Percentiles rank a stretch among this genome's conserved stretches.
Conservation (phyloP, 2,329 filamentous ascomycete genomes). For the Xylariaceae sp. region DNA sequence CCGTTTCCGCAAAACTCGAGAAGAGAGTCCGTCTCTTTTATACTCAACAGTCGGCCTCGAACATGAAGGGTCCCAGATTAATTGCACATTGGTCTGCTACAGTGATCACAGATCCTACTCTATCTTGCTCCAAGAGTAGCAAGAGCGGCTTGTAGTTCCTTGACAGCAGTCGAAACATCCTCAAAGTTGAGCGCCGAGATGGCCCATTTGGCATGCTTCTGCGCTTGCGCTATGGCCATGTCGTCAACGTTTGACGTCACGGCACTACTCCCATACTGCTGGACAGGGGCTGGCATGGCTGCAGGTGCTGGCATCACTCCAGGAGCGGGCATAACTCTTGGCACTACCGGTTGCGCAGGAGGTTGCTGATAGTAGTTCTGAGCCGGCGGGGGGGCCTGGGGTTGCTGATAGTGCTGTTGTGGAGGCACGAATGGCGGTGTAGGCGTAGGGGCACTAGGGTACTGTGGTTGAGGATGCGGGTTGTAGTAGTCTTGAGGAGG, state of each 20-base stretch:
- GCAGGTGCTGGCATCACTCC: background rate
- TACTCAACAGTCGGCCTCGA: too few species aligned
- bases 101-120: constrained; percentile 3
- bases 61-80: background rate
- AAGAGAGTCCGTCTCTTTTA: too few species aligned
- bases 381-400: constrained; percentile 23
- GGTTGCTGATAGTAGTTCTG: constrained; percentile 19
- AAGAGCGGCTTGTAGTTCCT: constrained; percentile 75
- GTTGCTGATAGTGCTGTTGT: constrained; percentile 19
- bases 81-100: background rate
- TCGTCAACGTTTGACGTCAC: constrained; percentile 59
- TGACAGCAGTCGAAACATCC: constrained; percentile 84
- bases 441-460: constrained; percentile 14
- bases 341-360: constrained; percentile 21
- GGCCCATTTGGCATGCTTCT: constrained; percentile 96
- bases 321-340: constrained; percentile 18
- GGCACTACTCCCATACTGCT: constrained; percentile 18
- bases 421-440: constrained; percentile 20
- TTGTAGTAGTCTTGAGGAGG: constrained; percentile 34
- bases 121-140: constrained; percentile 61
- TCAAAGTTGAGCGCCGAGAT: constrained; percentile 97
- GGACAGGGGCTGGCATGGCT: constrained; percentile 4
- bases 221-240: constrained; percentile 68
- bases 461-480: constrained; percentile 27
- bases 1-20: too few species aligned